Conservation (phyloP, 768 basidiomycete species). For the Lentinula boryana region DNA sequence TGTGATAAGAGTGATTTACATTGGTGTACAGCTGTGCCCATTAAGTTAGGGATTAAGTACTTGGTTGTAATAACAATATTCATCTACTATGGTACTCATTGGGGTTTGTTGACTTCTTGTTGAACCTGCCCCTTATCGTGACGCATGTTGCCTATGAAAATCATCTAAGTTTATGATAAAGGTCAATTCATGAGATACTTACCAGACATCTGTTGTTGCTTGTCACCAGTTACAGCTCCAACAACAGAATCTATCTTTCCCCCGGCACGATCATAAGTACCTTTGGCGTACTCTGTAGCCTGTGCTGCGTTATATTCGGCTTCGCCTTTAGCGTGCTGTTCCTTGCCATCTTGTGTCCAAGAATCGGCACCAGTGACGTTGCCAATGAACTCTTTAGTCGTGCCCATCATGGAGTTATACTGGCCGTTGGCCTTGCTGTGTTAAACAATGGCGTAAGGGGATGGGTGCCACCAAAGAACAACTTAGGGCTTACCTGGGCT, state of each 20-base stretch:
- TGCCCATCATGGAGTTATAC: slow-evolving; percentile 13
- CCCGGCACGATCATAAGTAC: slow-evolving; percentile 32
- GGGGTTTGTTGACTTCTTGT: slow-evolving; percentile 43
- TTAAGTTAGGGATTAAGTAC: no score
- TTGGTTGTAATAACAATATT: not conserved
- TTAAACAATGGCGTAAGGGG: not conserved
- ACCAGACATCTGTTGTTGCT: slow-evolving; percentile 41
- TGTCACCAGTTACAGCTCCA: slow-evolving; percentile 50
- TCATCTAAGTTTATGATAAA: no score
- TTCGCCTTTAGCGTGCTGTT: slow-evolving; percentile 27
- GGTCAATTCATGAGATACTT: not conserved
- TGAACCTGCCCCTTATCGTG: slow-evolving; percentile 52
- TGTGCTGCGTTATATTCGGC: slow-evolving; percentile 22
- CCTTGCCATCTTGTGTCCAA: slow-evolving; percentile 23
- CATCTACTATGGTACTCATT: not conserved
- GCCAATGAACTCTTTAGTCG: slow-evolving; percentile 16
- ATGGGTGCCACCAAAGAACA: not conserved
- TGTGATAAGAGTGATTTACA: not conserved
- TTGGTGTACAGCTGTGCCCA: no score
- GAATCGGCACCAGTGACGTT: slow-evolving; percentile 22
- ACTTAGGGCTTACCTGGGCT: not conserved
- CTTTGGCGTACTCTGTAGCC: slow-evolving; percentile 46
- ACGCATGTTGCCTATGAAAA: slow-evolving; percentile 37
- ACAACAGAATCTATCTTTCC: slow-evolving; percentile 50
- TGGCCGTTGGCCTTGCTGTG: not conserved